Conservation (phyloP, 441 rosid genomes). For the Codiaeum variegatum region DNA sequence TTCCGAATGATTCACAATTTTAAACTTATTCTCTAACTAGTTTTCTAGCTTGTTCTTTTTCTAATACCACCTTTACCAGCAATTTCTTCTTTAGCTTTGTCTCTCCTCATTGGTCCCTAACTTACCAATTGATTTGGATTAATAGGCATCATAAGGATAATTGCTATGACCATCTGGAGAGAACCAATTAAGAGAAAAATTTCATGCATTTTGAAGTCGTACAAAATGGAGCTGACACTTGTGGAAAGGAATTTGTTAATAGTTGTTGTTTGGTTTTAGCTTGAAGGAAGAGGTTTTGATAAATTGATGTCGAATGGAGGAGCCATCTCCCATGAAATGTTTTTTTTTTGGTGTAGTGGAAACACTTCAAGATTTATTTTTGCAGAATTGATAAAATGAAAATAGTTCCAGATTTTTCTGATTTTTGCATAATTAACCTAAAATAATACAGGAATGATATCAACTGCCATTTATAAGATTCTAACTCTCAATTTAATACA, state of each 20-base stretch:
- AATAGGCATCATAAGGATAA: not conserved
- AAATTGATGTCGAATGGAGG: not conserved
- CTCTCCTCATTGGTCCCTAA: not conserved
- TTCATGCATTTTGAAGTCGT: not conserved
- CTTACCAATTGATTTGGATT: not conserved
- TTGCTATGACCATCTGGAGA: not conserved
- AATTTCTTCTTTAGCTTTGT: not conserved
- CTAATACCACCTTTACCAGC: not conserved
- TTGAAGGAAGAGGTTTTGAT: not conserved
- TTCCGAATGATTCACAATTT: not conserved
- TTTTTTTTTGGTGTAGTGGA: not conserved
- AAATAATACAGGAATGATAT: not conserved
- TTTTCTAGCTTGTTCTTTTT: not conserved
- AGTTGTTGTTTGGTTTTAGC: not conserved
- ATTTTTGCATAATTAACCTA: not conserved
- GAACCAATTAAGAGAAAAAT: not conserved
- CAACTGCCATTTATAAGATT: not conserved
- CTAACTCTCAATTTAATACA: not conserved
- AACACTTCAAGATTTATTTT: not conserved
- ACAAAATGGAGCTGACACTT: not conserved
- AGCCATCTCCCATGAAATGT: too few species aligned
- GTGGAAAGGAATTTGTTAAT: not conserved
- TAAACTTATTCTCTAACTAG: not conserved
- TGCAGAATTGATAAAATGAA: not conserved
- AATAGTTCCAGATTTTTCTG: not conserved